Percentiles rank a stretch among this genome's conserved stretches.
Evolutionary conservation across 2,329 filamentous ascomycete species (phyloP).

Genomic region (Mycocentrospora acerina): DNA sequence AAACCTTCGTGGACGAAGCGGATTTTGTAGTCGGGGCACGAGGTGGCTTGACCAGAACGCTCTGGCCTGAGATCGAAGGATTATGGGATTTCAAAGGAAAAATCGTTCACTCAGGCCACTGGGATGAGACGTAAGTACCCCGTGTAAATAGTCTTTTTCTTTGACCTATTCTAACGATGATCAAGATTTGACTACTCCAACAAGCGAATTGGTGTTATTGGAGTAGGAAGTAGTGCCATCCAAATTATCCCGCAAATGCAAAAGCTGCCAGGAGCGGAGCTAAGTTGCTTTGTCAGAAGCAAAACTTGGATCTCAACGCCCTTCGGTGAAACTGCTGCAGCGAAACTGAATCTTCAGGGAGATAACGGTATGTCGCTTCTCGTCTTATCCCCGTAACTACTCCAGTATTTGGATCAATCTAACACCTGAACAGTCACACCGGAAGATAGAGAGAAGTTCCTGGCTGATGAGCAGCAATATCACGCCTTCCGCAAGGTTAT

Average conservation of each 20-base stretch:
- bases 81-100: conserved; percentile 35
- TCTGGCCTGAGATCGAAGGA: conserved; percentile 39
- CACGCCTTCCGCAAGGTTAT: too few relatives aligned
- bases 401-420: too few relatives aligned
- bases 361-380: too few relatives aligned
- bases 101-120: conserved; percentile 38
- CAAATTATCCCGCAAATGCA: conserved; percentile 46
- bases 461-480: too few relatives aligned
- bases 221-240: conserved; percentile 42
- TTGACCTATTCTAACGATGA: too few relatives aligned
- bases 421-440: too few relatives aligned
- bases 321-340: conserved; percentile 33
- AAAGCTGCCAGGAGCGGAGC: conserved; percentile 30
- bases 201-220: conserved; percentile 39
- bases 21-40: conserved; percentile 37
- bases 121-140: conserved; percentile 41
- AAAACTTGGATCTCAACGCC: conserved; percentile 41
- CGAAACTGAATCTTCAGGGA: too few relatives aligned
- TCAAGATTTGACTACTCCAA: too few relatives aligned
- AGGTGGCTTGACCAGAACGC: conserved; percentile 33
- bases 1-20: conserved; percentile 23
- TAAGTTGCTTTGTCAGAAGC: conserved; percentile 36
- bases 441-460: too few relatives aligned
- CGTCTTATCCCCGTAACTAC: too few relatives aligned
- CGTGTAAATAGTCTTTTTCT: too few relatives aligned